Base-by-base conservation (phyloP, 768 basidiomycete species). In the Coprinellus micaceus region DNA sequence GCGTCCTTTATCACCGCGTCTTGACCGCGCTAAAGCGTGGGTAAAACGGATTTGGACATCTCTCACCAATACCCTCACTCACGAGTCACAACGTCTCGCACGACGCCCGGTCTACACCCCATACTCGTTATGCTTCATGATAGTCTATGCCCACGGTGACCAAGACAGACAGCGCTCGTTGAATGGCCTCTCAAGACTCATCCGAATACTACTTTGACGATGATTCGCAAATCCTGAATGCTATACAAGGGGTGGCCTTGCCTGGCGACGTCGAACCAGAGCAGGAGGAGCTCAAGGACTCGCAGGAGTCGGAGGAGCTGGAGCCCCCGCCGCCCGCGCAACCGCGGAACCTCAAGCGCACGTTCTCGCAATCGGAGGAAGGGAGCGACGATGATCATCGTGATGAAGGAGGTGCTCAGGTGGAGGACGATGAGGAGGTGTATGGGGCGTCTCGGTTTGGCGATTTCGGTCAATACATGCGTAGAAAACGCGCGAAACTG, bases 391-490 rank as follows among this genome's bases (percentile, higher is more conserved):
- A 50, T 36, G 45, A 58, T 13, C 57, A 55, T 2, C 30, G 10
- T 10, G 17, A 43, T 39, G 53, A 53, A 24, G 59, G n/a, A n/a
- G n/a, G n/a, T n/a, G n/a, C 48, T 50, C 26, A 54, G 3, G 58
- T 66, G 43, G 58, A 56, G 10, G 58, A 63, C 28, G 73, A 78
- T 50, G 71, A 75, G 10, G 74, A 77, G 22, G 78, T 82, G 9
- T 97, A 95, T 66, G 91, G 88, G 0, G 82, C 89, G 2, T 82
- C 88, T 28, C 81, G 76, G 33, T 98, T 95, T 67, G 94, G 91
- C 13, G 83, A 82, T 1, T 91, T 84, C 59, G 90, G 89, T 0
- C 86, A 94, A 65, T 98, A 97, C 66, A 93, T 97, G 91, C 71
- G 78, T 2, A 78, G 94, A 58, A 98, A 98, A 72, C 83, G 96